These are phyloP conservation scores for Trypanosomatidae sp. DNA, from an alignment of 208 protist genomes.

Conservation along the genomic window DNA sequence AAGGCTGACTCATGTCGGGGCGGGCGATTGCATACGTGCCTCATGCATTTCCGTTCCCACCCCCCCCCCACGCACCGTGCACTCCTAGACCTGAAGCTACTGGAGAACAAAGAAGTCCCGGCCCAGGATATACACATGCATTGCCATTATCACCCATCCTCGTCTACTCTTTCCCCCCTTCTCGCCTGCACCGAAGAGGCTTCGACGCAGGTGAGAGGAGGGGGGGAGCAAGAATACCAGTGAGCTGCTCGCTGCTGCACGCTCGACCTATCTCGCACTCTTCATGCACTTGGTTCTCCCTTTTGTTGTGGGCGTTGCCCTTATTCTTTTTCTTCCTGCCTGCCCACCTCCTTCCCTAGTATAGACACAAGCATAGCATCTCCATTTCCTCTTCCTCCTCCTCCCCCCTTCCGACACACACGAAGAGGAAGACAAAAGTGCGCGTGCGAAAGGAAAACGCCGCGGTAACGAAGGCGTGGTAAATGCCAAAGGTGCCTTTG, in stretches of 20 bases:
- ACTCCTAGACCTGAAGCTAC: background rate
- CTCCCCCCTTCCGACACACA: no score
- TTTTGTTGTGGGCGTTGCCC: background rate
- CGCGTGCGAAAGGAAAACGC: no score
- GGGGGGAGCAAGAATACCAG: background rate
- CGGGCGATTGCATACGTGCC: background rate
- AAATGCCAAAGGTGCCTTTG: conserved; percentile 9
- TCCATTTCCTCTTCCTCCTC: background rate
- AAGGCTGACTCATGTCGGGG: background rate
- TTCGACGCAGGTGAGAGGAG: background rate
- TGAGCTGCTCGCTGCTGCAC: background rate
- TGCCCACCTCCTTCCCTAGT: background rate
- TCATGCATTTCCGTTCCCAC: background rate
- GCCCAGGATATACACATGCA: background rate
- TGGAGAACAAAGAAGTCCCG: background rate
- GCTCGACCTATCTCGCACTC: background rate
- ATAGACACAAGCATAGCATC: background rate
- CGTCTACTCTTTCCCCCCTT: background rate
- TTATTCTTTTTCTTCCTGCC: background rate
- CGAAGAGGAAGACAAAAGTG: no score
- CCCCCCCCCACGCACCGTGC: background rate
- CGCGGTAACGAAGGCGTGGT: no score
- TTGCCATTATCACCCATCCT: background rate
- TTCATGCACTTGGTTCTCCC: background rate
- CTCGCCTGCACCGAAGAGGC: background rate